Base-by-base conservation (phyloP, 768 basidiomycete genomes). In the Tricholoma hemisulphureum region DNA sequence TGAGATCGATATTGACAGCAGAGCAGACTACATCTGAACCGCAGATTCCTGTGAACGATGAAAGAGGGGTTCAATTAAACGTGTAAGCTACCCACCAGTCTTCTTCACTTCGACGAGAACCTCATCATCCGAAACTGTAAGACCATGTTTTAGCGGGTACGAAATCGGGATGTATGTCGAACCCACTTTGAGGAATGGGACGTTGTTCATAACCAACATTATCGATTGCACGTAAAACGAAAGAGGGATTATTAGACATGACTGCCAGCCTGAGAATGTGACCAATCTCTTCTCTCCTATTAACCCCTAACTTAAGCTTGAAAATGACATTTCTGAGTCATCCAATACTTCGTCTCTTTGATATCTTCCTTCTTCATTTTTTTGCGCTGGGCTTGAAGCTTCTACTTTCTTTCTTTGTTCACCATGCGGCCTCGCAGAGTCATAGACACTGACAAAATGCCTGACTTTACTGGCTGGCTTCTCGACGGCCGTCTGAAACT, bases 51-150 rank as follows among this genome's bases (percentile, higher is more conserved):
- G 45, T 37, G 16, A 51, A 23, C 57, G 20, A 58, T 63, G 32
- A 59, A 35, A 31, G 14, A 56, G 46, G 53, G 53, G 41, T 13
- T 51, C 23, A 53, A 58, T 46, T 56, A 41, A 23, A 24, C 41
- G 55, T 50, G 53, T 51, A 39, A 56, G 48, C 11, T 21, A 64
- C 80, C 58, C 58, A 87, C 92, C 94, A 16, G 95, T 96, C 76
- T 95, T 95, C 76, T 93, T 94, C 39, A 98, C 89, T 64, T 89
- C 80, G 31, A 98, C 85, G 20, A 98, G 84, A 39, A 94, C 93
- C 61, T 97, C 89, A 67, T 88, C 77, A 55, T 81, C 81, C 18
- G 80, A 77, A 60, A 90, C 89, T 89, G 66, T 51, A 48, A 45
- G 31, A 46, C n/a, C 9, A 35, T 37, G 48, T 57, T 55, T 52